phyloP scores from a whole-genome alignment of 23 red algal genomes.

The Gracilariopsis chorda region DNA sequence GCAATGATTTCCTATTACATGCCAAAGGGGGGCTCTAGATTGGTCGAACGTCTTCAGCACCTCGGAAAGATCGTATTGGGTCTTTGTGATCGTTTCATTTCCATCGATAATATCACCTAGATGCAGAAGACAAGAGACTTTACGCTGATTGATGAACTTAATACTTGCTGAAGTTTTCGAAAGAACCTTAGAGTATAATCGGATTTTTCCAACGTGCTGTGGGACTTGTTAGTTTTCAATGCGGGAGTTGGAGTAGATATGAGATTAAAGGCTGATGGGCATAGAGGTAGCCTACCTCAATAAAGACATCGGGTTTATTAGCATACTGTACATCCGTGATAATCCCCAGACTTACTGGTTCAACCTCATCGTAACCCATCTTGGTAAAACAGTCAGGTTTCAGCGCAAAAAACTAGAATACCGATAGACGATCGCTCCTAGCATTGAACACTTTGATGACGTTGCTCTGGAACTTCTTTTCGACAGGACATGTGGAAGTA shows the following conservation, averaged over 20 bases:
- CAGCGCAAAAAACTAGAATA: no score
- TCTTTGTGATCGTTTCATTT: slow-evolving; percentile 1
- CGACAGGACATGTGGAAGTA: no score
- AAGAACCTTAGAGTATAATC: slow-evolving; percentile 24
- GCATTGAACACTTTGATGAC: no score
- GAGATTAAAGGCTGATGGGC: no score
- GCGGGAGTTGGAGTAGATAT: no score
- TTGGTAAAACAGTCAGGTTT: no score
- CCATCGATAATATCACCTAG: slow-evolving; percentile 86
- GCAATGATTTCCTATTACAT: slow-evolving; percentile 88
- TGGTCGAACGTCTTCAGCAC: slow-evolving; percentile 13
- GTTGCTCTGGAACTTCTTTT: no score
- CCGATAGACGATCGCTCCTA: no score
- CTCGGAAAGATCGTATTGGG: slow-evolving; percentile 10
- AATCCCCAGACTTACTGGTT: slow-evolving; percentile 31
- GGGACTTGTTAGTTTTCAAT: no score
- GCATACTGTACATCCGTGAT: slow-evolving; percentile 78
- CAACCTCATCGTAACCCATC: neutral
- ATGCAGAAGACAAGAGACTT: slow-evolving; percentile 34
- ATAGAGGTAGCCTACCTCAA: slow-evolving; percentile 24
- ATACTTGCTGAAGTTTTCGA: neutral
- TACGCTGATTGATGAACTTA: neutral
- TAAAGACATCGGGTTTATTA: slow-evolving; percentile 41
- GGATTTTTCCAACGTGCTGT: neutral
- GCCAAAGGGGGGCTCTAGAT: slow-evolving; percentile 1